phyloP scores from a whole-genome alignment of 2,329 filamentous ascomycete species.

The Calonectria montana region DNA sequence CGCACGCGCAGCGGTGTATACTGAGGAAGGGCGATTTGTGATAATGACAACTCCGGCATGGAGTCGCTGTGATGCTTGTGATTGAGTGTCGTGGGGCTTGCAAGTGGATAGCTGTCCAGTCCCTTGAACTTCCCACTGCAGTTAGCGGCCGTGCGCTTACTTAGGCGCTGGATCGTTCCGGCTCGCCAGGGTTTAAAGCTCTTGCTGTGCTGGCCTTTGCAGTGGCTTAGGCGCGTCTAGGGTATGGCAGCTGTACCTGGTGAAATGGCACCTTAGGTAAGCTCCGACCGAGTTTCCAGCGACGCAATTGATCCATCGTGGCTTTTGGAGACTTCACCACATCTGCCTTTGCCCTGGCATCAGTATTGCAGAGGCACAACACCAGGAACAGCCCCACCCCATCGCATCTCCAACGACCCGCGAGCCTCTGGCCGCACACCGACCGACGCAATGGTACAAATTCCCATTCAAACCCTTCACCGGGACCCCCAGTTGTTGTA shows the following conservation, averaged over 20 bases:
- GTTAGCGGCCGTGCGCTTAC: conserved; percentile 3
- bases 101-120: conserved; percentile 24
- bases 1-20: conserved; percentile 1
- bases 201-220: not conserved
- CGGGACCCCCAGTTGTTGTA: conserved; percentile 98
- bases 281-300: conserved; percentile 8
- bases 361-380: conserved; percentile 18
- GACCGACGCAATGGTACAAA: conserved; percentile 76
- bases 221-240: not conserved
- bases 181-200: not conserved
- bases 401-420: conserved; percentile 11
- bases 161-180: not conserved
- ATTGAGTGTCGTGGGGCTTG: conserved; percentile 11
- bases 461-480: conserved; percentile 93
- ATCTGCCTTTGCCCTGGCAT: conserved; percentile 2
- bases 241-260: conserved; percentile 8
- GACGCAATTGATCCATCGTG: conserved; percentile 24
- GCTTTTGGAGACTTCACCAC: conserved; percentile 24
- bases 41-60: conserved; percentile 16
- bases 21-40: conserved; percentile 13
- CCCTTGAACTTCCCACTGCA: conserved; percentile 12
- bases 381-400: conserved; percentile 28
- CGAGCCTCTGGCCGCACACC: conserved; percentile 20
- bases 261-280: conserved; percentile 20
- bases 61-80: not conserved